Percentiles rank a stretch among this genome's conserved stretches.
These are phyloP conservation scores for Coprinopsis cinerea DNA, from an alignment of 768 basidiomycete species.

Conservation along the genomic window DNA sequence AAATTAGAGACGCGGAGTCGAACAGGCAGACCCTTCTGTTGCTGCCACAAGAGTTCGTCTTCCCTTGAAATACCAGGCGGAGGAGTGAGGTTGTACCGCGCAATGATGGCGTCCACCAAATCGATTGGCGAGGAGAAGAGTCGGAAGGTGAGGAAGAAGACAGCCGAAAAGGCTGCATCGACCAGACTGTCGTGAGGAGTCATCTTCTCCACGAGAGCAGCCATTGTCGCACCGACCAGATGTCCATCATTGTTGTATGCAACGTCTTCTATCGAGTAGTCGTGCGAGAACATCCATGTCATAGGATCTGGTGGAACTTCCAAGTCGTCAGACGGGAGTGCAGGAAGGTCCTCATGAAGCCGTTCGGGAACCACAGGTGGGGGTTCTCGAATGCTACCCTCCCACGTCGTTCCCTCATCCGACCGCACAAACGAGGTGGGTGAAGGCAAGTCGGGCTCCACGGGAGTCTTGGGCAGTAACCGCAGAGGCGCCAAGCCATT, in stretches of 20 bases:
- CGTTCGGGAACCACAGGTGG: neutral
- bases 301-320: slow-evolving; percentile 44
- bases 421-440: slow-evolving; percentile 45
- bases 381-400: slow-evolving; percentile 12
- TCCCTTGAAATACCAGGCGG: slow-evolving; percentile 51
- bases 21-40: slow-evolving; percentile 83
- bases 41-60: slow-evolving; percentile 72
- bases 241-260: slow-evolving; percentile 87
- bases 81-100: slow-evolving; percentile 77
- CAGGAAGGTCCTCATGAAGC: slow-evolving; percentile 5
- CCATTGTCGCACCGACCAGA: slow-evolving; percentile 85
- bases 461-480: slow-evolving; percentile 17
- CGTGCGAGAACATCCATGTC: slow-evolving; percentile 59
- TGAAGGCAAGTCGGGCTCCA: slow-evolving; percentile 43
- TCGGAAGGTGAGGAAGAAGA: slow-evolving; percentile 95
- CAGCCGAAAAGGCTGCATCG: slow-evolving; percentile 78
- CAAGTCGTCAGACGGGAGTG: slow-evolving; percentile 42
- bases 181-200: slow-evolving; percentile 91
- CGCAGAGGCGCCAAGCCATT: slow-evolving; percentile 17
- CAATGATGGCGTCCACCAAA: slow-evolving; percentile 70
- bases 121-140: slow-evolving; percentile 77
- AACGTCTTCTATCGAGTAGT: slow-evolving; percentile 80
- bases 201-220: slow-evolving; percentile 93
- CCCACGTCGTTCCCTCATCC: slow-evolving; percentile 38
- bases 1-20: slow-evolving; percentile 89